phyloP scores from a whole-genome alignment of 371 early-diverging fungal genomes.

The Mortierella sp. region DNA sequence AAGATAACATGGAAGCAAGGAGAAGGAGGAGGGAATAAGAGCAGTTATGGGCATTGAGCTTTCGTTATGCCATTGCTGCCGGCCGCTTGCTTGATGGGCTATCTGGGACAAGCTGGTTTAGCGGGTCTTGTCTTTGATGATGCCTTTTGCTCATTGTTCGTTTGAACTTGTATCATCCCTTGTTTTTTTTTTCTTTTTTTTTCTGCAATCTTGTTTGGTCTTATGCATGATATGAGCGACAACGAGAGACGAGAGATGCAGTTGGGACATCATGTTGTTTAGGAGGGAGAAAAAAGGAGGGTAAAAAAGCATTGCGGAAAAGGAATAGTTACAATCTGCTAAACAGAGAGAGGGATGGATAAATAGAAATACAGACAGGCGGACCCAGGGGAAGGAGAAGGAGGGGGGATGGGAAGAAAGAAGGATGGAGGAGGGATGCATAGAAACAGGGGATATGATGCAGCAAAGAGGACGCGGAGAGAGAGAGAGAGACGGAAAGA shows the following conservation, averaged over 20 bases:
- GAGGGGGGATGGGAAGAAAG: background rate
- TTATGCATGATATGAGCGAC: constrained; percentile 1
- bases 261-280: background rate
- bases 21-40: background rate
- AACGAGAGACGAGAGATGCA: background rate
- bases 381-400: background rate
- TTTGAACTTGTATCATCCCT: background rate
- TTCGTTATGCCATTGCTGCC: background rate
- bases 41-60: background rate
- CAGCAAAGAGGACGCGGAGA: background rate
- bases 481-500: background rate
- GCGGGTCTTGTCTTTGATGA: background rate
- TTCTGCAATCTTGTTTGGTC: constrained; percentile 5
- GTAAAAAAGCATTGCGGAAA: background rate
- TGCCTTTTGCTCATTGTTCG: background rate
- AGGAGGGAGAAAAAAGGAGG: background rate
- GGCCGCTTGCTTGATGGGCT: background rate
- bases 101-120: background rate
- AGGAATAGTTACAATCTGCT: background rate
- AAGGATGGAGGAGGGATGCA: background rate
- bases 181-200: background rate
- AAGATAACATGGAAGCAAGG: background rate
- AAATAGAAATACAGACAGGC: background rate
- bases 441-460: constrained; percentile 10
- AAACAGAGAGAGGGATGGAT: background rate